A percentile compares a stretch with the other conserved stretches of the same genome.
Evolutionary conservation across 2,329 filamentous ascomycete genomes (phyloP).

Genomic region (Xylaria digitata): DNA sequence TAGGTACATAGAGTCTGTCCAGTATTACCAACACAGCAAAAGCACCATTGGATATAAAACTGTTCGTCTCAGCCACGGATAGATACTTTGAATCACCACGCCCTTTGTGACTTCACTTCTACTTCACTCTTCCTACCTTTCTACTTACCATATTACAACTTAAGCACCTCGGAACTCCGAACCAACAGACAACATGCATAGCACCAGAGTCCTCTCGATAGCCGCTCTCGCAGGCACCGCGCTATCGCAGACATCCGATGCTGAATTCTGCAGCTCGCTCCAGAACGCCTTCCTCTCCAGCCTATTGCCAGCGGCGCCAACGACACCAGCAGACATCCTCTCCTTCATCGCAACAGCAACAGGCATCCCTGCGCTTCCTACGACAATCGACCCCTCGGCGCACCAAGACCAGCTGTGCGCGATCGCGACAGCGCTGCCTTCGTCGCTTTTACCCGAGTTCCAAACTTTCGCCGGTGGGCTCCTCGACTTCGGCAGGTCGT

Average conservation of each 20-base stretch:
- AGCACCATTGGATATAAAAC: conserved; percentile 2
- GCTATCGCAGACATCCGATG: not conserved
- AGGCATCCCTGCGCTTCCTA: not conserved
- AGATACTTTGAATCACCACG: not conserved
- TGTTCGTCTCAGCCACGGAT: not conserved
- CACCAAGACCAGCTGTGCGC: conserved; percentile 1
- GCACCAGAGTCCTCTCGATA: not conserved
- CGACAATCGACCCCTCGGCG: too few relatives aligned
- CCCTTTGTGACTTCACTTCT: not conserved
- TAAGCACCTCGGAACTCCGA: not conserved
- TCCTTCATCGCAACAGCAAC: not conserved
- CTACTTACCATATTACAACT: not conserved
- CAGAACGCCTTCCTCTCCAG: not conserved
- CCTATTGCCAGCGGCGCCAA: not conserved
- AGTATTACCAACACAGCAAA: not conserved
- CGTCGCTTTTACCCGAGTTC: not conserved
- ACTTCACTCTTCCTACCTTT: not conserved
- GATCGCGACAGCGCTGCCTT: not conserved
- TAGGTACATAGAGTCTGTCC: not conserved
- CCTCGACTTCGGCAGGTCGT: not conserved
- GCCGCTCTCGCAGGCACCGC: not conserved
- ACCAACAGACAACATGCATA: conserved; percentile 5
- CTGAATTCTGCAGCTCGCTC: not conserved
- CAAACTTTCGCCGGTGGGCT: not conserved
- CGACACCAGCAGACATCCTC: conserved; percentile 3